Evolutionary conservation across 1,284 basidiomycete species (phyloP), one percentile per base, ranked within the genome.

Genomic region (Kalmanozyma brasiliensis): DNA sequence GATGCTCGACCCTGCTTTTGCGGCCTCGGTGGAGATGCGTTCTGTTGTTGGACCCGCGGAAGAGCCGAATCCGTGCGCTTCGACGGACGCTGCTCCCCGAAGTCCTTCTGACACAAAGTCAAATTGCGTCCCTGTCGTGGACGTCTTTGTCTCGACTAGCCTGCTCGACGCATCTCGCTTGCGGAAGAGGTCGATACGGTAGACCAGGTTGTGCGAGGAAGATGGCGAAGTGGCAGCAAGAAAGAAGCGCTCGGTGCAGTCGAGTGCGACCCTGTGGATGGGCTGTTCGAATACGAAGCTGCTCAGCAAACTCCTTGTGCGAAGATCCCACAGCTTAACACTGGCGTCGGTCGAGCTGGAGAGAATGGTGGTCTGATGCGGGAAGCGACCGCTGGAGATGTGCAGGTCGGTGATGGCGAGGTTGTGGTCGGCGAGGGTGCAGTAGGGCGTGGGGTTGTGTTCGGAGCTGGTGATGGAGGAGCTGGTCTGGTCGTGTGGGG

Each of bases 271-370:
- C 51, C 85, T 85, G 7, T 87, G 84, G 42, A 94, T 88, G 1
- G 89, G 86, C 73, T 87, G 85, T 22, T 93, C 91, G 57, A 94
- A 62, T 64, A 88, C 86, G 80, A 94, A 94, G 0, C 93, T 93
- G 19, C 90, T 90, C n/a, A 95, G 84, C 13, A 95, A 86, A 8
- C 89, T 86, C 38, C 87, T 87, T 0, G 91, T 88, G 3, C 88
- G 85, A 6, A 93, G 83, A 73, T 93, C 91, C 92, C 93, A 94
- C 41, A 93, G 83, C 91, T 98, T 98, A 77, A 93, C 91, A n/a
- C 91, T 91, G 63, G 92, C 90, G 81, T 98, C 95, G 35, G 91
- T 82, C 0, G 92, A 92, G 7, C 90, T 88, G 0, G 93, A 92
- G 74, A 94, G 86, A 33, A 93, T 81, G 44, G 91, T 87, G 80